These are phyloP conservation scores for Tricholoma sp. DNA, from an alignment of 768 basidiomycete species.

Conservation along the genomic window DNA sequence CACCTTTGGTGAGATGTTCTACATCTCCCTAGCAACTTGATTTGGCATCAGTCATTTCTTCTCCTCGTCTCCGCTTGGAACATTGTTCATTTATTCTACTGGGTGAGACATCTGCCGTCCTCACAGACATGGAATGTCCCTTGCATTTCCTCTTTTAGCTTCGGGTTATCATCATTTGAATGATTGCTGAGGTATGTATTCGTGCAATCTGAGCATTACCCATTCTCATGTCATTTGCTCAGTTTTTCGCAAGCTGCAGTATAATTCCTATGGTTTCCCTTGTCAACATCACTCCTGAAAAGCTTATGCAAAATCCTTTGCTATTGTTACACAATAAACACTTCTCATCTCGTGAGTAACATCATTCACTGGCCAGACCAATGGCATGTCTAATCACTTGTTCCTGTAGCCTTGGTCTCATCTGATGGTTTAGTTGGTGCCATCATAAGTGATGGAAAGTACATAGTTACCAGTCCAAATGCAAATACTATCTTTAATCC, in stretches of 20 bases:
- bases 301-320: not conserved
- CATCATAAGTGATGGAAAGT: not conserved
- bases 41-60: not conserved
- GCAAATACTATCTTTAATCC: not conserved
- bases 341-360: not conserved
- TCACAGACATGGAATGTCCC: not conserved
- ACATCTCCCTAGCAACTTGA: too few relatives aligned
- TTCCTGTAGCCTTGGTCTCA: not conserved
- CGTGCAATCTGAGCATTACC: not conserved
- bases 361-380: not conserved
- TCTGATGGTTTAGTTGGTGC: conserved; percentile 1
- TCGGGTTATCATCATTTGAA: not conserved
- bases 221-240: not conserved
- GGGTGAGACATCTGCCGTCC: not conserved
- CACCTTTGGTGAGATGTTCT: too few relatives aligned
- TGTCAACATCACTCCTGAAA: not conserved
- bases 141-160: not conserved
- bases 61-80: not conserved
- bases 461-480: conserved; percentile 3
- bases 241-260: too few relatives aligned
- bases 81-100: not conserved
- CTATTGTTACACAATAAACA: not conserved
- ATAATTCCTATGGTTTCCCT: not conserved
- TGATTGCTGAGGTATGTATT: not conserved
- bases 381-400: not conserved